phyloP scores from a whole-genome alignment of 2,329 filamentous ascomycete genomes.

The Apiospora sp. region DNA sequence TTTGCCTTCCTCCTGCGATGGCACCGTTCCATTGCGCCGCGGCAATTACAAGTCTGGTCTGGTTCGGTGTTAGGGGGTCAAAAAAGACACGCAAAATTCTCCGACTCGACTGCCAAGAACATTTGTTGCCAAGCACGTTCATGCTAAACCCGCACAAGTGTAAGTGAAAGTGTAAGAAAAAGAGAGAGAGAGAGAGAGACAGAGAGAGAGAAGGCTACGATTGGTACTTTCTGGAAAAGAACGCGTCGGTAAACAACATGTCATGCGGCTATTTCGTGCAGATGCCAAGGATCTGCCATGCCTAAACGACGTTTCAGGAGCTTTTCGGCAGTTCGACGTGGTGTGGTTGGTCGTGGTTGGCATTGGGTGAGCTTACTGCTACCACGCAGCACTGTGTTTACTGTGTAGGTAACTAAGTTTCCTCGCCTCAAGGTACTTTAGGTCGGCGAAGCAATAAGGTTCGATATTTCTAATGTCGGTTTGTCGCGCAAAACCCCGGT shows the following conservation, averaged over 20 bases:
- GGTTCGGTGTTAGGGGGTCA: not conserved
- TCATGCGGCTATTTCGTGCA: conserved; percentile 6
- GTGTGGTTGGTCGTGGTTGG: not conserved
- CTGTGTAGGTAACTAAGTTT: not conserved
- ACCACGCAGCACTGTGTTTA: not conserved
- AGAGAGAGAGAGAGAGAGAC: too few species aligned
- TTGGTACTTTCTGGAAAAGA: not conserved
- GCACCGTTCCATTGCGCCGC: not conserved
- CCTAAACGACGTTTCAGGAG: conserved; percentile 7
- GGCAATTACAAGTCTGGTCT: not conserved
- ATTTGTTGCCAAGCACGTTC: not conserved
- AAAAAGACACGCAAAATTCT: not conserved
- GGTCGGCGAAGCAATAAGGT: not conserved
- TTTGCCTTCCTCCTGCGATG: not conserved
- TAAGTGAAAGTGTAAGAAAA: too few species aligned
- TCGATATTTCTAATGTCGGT: not conserved
- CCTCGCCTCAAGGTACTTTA: not conserved
- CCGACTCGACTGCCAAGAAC: not conserved
- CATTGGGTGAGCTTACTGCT: not conserved
- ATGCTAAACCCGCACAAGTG: not conserved
- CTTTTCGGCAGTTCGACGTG: not conserved
- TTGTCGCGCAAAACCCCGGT: not conserved
- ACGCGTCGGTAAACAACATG: not conserved
- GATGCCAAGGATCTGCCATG: not conserved
- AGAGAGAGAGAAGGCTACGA: too few species aligned